These are phyloP conservation scores for Thelephora ganbajun DNA, from an alignment of 768 basidiomycete species.

Conservation along the genomic window DNA sequence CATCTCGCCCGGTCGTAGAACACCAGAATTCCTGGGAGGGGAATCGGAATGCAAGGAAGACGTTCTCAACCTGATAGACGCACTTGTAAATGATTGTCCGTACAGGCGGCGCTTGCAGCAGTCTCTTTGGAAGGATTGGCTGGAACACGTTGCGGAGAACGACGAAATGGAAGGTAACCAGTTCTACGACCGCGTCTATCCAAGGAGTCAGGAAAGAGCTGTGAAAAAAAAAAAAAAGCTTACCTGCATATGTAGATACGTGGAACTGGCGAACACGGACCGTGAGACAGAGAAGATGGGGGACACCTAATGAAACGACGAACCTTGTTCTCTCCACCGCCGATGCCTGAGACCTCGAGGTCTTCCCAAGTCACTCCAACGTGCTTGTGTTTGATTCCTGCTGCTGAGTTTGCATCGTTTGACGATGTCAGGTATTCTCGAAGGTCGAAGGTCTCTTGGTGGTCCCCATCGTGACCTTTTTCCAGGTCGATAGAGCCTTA, in stretches of 20 bases:
- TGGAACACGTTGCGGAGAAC: slow-evolving; percentile 31
- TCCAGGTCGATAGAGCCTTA: slow-evolving; percentile 31
- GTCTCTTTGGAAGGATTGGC: slow-evolving; percentile 20
- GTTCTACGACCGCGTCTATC: slow-evolving; percentile 36
- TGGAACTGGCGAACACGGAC: slow-evolving; percentile 27
- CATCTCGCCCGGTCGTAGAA: slow-evolving; percentile 74
- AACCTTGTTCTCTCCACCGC: slow-evolving; percentile 44
- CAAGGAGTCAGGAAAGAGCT: too few relatives aligned
- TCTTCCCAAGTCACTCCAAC: slow-evolving; percentile 68
- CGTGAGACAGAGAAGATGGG: too few relatives aligned
- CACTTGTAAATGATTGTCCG: slow-evolving; percentile 48
- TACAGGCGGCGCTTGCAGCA: slow-evolving; percentile 26
- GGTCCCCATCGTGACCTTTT: slow-evolving; percentile 18
- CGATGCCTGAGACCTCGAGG: slow-evolving; percentile 46
- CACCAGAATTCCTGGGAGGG: slow-evolving; percentile 41
- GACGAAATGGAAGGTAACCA: slow-evolving; percentile 37
- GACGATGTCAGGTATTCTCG: slow-evolving; percentile 53
- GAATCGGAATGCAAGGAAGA: not conserved
- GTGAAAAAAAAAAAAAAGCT: slow-evolving; percentile 10
- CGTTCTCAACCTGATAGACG: slow-evolving; percentile 3
- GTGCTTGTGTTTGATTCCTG: slow-evolving; percentile 62
- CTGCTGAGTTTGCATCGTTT: slow-evolving; percentile 49
- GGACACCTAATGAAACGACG: slow-evolving; percentile 1
- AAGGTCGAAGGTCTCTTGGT: slow-evolving; percentile 40
- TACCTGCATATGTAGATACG: slow-evolving; percentile 46